A percentile compares a stretch with the other conserved stretches of the same genome.
Conservation (phyloP, 1,284 basidiomycete genomes). For the Trametes versicolor region DNA sequence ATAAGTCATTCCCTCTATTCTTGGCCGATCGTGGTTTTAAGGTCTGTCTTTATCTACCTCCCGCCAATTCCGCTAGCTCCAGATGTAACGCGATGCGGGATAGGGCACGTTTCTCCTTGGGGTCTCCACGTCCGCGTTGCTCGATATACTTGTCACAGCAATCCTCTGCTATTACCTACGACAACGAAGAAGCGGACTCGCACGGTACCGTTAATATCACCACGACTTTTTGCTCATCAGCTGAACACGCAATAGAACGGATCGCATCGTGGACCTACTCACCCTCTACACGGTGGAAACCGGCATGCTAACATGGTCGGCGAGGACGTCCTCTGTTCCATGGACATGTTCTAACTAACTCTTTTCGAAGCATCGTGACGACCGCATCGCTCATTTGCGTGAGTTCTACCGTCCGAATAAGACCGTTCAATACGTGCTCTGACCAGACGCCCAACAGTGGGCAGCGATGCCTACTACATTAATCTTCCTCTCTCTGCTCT, state of each 20-base stretch:
- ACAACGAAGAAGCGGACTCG: conserved; percentile 21
- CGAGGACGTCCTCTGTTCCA: not conserved
- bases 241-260: conserved; percentile 9
- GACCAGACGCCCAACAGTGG: conserved; percentile 10
- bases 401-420: not conserved
- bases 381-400: not conserved
- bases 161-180: conserved; percentile 23
- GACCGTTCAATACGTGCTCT: not conserved
- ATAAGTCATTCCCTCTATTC: not conserved
- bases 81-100: not conserved
- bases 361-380: not conserved
- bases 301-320: conserved; percentile 28
- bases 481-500: conserved; percentile 23
- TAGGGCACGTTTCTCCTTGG: conserved; percentile 13
- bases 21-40: not conserved
- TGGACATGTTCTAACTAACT: too few relatives aligned
- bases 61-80: not conserved
- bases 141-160: conserved; percentile 24
- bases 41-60: not conserved
- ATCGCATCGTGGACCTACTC: conserved; percentile 19
- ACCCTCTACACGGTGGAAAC: conserved; percentile 27
- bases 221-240: not conserved
- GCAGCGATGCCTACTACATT: conserved; percentile 21
- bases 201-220: conserved; percentile 3
- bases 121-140: conserved; percentile 12